phyloP scores from a whole-genome alignment of 257 asterid genomes.

The Fraxinus pennsylvanica region DNA sequence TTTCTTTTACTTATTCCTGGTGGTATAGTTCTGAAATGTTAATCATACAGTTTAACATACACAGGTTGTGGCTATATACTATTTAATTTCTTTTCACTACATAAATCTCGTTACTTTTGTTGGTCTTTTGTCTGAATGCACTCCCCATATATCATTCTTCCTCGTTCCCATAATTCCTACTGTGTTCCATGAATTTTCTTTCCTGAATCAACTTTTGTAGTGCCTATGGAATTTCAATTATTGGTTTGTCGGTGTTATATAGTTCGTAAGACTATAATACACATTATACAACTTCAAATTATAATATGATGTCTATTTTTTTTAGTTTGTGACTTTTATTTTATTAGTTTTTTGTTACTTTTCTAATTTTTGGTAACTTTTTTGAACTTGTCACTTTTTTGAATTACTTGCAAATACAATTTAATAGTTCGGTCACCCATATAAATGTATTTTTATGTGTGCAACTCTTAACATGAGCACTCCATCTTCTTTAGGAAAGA shows the following conservation, averaged over 20 bases:
- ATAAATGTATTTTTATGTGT: background rate
- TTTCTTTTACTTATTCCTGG: background rate
- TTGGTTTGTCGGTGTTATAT: too few relatives aligned
- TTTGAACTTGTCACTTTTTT: too few relatives aligned
- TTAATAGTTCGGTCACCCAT: background rate
- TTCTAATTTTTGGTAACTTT: too few relatives aligned
- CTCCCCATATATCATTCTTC: background rate
- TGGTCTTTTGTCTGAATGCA: background rate
- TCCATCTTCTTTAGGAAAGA: background rate
- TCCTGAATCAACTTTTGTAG: background rate
- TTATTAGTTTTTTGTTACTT: too few relatives aligned
- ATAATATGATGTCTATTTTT: too few relatives aligned
- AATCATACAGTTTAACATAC: background rate
- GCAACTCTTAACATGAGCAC: background rate
- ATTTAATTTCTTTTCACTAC: slow-evolving; percentile 4
- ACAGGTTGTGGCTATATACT: background rate
- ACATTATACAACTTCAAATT: too few relatives aligned
- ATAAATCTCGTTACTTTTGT: background rate
- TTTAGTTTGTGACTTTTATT: too few relatives aligned
- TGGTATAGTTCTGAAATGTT: slow-evolving; percentile 5
- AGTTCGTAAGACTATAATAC: too few relatives aligned
- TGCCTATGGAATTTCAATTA: too few relatives aligned
- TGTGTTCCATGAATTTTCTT: background rate
- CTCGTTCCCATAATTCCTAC: background rate
- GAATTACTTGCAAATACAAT: too few relatives aligned